Evolutionary conservation across 2,329 filamentous ascomycete species (phyloP).

Genomic region (Amauroascus verrucosus): DNA sequence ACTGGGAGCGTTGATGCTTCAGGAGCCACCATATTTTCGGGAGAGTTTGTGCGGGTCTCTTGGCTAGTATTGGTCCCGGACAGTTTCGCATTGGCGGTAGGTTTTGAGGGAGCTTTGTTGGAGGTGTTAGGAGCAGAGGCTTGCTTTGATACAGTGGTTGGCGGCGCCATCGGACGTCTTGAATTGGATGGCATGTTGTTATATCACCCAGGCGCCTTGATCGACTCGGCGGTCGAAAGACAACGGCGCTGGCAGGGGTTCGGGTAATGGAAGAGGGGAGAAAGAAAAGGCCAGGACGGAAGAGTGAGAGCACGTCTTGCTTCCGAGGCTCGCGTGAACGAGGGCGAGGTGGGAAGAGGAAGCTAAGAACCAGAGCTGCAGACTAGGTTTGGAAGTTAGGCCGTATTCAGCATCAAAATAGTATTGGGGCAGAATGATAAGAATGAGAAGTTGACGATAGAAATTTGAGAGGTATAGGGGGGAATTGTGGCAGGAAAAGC

Average conservation of each 20-base stretch:
- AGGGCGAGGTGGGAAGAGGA: neutral
- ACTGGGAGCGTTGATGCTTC: neutral
- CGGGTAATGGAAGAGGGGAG: neutral
- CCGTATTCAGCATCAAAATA: conserved; percentile 7
- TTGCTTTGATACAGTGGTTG: conserved; percentile 12
- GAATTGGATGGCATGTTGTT: conserved; percentile 17
- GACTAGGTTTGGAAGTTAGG: conserved; percentile 3
- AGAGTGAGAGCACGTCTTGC: neutral
- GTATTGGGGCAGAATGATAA: conserved; percentile 3
- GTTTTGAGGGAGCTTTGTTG: conserved; percentile 10
- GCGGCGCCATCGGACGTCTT: conserved; percentile 16
- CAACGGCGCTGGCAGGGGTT: neutral
- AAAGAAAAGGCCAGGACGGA: neutral
- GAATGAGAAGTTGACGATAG: neutral
- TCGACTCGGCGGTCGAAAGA: conserved; percentile 4
- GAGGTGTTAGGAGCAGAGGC: conserved; percentile 3
- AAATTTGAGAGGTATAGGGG: neutral
- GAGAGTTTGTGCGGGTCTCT: conserved; percentile 24
- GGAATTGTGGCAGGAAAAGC: neutral
- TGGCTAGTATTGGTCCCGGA: neutral
- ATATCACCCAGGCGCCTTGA: conserved; percentile 1
- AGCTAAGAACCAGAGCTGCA: neutral
- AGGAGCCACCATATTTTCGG: neutral
- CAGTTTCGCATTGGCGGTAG: conserved; percentile 5
- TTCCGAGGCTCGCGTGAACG: neutral